Percentiles rank a stretch among this genome's conserved stretches.
These are phyloP conservation scores for Vigna angularis DNA, from an alignment of 306 rosid genomes.

Conservation along the genomic window DNA sequence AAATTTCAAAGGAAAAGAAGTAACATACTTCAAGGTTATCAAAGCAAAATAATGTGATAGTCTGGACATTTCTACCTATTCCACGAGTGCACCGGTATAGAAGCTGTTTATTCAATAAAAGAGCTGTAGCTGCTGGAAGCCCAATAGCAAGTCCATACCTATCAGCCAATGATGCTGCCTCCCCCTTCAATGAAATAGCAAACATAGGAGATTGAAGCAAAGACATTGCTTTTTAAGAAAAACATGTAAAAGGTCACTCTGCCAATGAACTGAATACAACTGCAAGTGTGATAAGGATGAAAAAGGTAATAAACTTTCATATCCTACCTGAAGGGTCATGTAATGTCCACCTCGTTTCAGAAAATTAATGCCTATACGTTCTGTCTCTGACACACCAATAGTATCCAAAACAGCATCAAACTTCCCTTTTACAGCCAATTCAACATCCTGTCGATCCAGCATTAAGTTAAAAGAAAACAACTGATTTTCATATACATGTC, in stretches of 20 bases:
- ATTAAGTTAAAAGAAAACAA: constrained; percentile 21
- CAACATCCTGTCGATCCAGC: constrained; percentile 65
- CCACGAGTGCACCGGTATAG: constrained; percentile 68
- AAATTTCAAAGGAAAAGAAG: constrained; percentile 14
- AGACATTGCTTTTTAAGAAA: constrained; percentile 19
- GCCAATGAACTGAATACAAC: constrained; percentile 5
- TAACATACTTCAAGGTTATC: background rate
- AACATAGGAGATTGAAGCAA: constrained; percentile 36
- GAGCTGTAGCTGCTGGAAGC: constrained; percentile 73
- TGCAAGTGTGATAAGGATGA: constrained; percentile 32
- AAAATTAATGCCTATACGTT: constrained; percentile 73
- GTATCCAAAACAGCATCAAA: constrained; percentile 97
- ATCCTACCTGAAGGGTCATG: constrained; percentile 97
- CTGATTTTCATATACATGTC: background rate
- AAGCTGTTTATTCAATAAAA: constrained; percentile 65
- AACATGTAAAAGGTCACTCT: constrained; percentile 26
- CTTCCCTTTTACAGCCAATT: constrained; percentile 74
- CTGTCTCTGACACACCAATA: constrained; percentile 84
- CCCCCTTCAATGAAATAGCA: constrained; percentile 68
- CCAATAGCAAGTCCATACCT: constrained; percentile 73
- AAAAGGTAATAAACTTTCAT: constrained; percentile 36
- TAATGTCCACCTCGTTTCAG: constrained; percentile 92
- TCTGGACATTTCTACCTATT: constrained; percentile 66
- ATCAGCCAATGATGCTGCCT: constrained; percentile 88
- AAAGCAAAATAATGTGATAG: constrained; percentile 28